Percentiles rank a stretch among this genome's conserved stretches.
Evolutionary conservation across 768 basidiomycete species (phyloP).

Genomic region (Steccherinum ochraceum): DNA sequence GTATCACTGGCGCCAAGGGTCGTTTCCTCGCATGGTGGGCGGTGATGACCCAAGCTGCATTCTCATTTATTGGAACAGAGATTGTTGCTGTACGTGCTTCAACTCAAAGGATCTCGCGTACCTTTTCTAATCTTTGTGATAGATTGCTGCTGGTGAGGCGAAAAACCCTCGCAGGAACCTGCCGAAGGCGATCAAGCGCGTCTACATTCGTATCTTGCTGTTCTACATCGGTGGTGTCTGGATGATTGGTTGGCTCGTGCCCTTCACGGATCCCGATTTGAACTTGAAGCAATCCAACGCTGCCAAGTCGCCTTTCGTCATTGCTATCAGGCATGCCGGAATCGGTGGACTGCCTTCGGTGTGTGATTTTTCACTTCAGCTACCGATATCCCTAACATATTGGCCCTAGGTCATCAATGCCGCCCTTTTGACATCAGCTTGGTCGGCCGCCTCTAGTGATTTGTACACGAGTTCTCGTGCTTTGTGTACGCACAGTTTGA

Average conservation of each 20-base stretch:
- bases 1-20: conserved; percentile 37
- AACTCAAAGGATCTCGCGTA: neutral
- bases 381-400: too few relatives aligned
- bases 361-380: neutral
- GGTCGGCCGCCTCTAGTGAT: conserved; percentile 36
- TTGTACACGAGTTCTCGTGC: conserved; percentile 33
- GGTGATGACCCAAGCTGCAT: conserved; percentile 53
- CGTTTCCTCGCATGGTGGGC: conserved; percentile 47
- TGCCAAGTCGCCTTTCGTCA: conserved; percentile 49
- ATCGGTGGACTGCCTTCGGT: conserved; percentile 49
- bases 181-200: conserved; percentile 34
- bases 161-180: conserved; percentile 41
- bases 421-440: conserved; percentile 26
- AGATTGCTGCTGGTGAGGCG: conserved; percentile 42
- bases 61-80: conserved; percentile 57
- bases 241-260: conserved; percentile 43
- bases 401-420: conserved; percentile 34
- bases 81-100: conserved; percentile 31
- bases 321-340: conserved; percentile 48
- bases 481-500: conserved; percentile 42
- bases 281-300: conserved; percentile 32
- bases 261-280: conserved; percentile 37
- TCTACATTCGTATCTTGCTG: conserved; percentile 47
- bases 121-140: neutral
- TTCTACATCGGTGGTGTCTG: conserved; percentile 38